Evolutionary conservation across 1,284 basidiomycete species (phyloP), one percentile per base, ranked within the genome.

Genomic region (Kwoniella shivajii): DNA sequence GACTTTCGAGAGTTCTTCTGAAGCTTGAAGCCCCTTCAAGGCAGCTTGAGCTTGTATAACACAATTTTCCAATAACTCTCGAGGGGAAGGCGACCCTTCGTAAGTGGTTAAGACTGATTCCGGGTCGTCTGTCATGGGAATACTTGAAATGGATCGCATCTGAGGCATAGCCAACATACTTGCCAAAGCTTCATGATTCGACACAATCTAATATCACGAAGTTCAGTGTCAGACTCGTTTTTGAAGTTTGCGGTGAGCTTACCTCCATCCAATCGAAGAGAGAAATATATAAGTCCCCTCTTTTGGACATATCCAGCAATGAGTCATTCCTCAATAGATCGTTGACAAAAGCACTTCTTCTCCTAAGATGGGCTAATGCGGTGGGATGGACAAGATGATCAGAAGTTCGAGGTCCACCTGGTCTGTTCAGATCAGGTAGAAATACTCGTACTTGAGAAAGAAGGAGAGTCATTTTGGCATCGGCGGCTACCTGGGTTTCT

Each of bases 141-240:
- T 43, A 4, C 48, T 49, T 14, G 39, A 41, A 34, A 51, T 43
- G 0, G 71, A 63, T 3, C 88, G 85, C 91, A 94, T 94, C 71
- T 91, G 91, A 1, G 92, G 91, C 90, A 93, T 94, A 0, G 88
- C 92, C 84, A 95, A 90, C 88, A 94, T 92, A 64, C 88, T 89
- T 2, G 90, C 90, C 27, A 94, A 78, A 3, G 89, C 87, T 80
- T 94, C 92, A 63, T 95, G 91, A 66, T 86, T 87, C 7, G 91
- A 91, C 38, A 95, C 88, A 2, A 88, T 90, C 89, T 90, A n/a
- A n/a, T n/a, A n/a, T n/a, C n/a, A n/a, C n/a, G n/a, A n/a, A n/a
- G n/a, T n/a, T n/a, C n/a, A n/a, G 61, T 36, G 57, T 48, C 42
- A 56, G 1, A 47, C 7, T 42, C 27, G 54, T 44, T 56, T 20